These are phyloP conservation scores for Homolaphlyctis polyrhiza DNA, from an alignment of 371 early-diverging fungal genomes.

Conservation along the genomic window DNA sequence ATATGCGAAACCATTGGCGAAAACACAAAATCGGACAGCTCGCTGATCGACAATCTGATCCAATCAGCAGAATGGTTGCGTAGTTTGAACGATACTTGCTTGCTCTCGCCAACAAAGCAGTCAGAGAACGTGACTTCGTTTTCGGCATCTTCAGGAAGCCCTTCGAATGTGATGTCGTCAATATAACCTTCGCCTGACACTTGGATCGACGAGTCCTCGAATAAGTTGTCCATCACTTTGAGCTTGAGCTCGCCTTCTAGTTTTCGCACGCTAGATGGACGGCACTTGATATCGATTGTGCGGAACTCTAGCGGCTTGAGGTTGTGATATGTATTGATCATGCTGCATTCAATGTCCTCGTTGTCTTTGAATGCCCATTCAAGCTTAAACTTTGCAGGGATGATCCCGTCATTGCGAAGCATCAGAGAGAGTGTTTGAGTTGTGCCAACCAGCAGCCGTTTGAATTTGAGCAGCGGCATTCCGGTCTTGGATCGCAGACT, in stretches of 20 bases:
- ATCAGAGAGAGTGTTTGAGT: slow-evolving; percentile 31
- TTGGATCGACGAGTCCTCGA: slow-evolving; percentile 42
- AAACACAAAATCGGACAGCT: slow-evolving; percentile 28
- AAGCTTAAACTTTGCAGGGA: slow-evolving; percentile 40
- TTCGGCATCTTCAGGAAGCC: slow-evolving; percentile 27
- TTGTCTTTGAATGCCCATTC: slow-evolving; percentile 39
- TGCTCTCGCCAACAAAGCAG: slow-evolving; percentile 37
- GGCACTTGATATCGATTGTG: slow-evolving; percentile 32
- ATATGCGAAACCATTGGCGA: slow-evolving; percentile 34
- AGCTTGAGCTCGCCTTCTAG: slow-evolving; percentile 40
- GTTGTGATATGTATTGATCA: slow-evolving; percentile 18
- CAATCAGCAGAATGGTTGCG: slow-evolving; percentile 36
- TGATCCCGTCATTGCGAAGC: slow-evolving; percentile 50
- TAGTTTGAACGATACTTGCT: slow-evolving; percentile 22
- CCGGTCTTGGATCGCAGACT: slow-evolving; percentile 26
- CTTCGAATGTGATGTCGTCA: slow-evolving; percentile 43
- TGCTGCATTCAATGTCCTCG: slow-evolving; percentile 33
- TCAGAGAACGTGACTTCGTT: slow-evolving; percentile 40
- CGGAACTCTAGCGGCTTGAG: slow-evolving; percentile 33
- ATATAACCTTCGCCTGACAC: slow-evolving; percentile 46
- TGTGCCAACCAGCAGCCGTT: slow-evolving; percentile 31
- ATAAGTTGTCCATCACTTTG: slow-evolving; percentile 43
- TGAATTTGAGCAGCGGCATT: slow-evolving; percentile 35
- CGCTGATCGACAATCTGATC: slow-evolving; percentile 26
- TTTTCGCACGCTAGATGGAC: slow-evolving; percentile 29